These are phyloP conservation scores for Amanita phalloides DNA, from an alignment of 768 basidiomycete species.

Conservation along the genomic window DNA sequence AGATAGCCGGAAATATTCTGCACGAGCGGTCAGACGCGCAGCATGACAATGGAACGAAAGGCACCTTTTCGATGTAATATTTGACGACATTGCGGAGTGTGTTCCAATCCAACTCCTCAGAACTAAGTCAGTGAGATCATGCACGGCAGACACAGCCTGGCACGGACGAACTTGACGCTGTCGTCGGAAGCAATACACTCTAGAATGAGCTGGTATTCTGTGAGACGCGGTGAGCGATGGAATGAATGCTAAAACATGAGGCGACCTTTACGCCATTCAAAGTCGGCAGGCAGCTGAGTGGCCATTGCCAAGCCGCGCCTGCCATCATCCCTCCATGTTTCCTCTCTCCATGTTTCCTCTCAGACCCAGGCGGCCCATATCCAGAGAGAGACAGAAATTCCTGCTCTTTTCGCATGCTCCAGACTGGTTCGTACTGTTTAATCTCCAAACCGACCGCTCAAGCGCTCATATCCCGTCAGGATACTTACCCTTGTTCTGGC, in stretches of 20 bases:
- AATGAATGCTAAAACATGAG: neutral
- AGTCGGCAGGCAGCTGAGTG: slow-evolving; percentile 13
- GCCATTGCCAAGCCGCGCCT: neutral
- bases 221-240: slow-evolving; percentile 3
- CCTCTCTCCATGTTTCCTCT: slow-evolving; percentile 17
- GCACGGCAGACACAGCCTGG: neutral
- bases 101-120: slow-evolving; percentile 55
- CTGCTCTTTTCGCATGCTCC: slow-evolving; percentile 59
- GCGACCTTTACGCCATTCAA: slow-evolving; percentile 46
- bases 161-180: slow-evolving; percentile 41
- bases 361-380: slow-evolving; percentile 15
- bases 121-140: slow-evolving; percentile 8
- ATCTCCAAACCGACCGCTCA: slow-evolving; percentile 2
- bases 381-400: slow-evolving; percentile 23
- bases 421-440: slow-evolving; percentile 49
- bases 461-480: slow-evolving; percentile 28
- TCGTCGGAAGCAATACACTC: slow-evolving; percentile 59
- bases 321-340: slow-evolving; percentile 9
- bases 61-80: slow-evolving; percentile 56
- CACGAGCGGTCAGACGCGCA: neutral
- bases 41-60: neutral
- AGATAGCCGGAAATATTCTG: slow-evolving; percentile 46
- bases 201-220: slow-evolving; percentile 51
- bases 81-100: slow-evolving; percentile 64
- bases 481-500: slow-evolving; percentile 52